Evolutionary conservation across 1,284 basidiomycete species (phyloP).

Genomic region (Blastosporella zonata): DNA sequence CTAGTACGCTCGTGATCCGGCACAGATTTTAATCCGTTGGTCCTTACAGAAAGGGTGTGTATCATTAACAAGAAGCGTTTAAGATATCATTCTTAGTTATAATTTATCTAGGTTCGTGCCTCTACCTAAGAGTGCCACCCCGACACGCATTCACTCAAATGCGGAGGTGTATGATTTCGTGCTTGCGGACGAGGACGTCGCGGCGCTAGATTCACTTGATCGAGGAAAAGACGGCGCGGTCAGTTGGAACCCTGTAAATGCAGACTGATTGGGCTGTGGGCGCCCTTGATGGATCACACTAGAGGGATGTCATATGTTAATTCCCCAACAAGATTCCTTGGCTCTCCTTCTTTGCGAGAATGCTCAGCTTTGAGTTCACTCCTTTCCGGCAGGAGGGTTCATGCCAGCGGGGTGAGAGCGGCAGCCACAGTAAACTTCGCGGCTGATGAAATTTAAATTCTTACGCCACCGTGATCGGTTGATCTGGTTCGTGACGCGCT

Average conservation of each 20-base stretch:
- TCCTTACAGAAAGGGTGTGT: conserved; percentile 77
- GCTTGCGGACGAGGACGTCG: conserved; percentile 61
- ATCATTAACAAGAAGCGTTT: neutral
- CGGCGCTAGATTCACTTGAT: conserved; percentile 58
- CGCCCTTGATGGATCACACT: neutral
- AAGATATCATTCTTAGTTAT: conserved; percentile 1
- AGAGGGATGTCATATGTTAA: neutral
- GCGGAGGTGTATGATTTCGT: conserved; percentile 69
- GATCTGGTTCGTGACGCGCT: neutral
- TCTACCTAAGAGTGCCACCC: conserved; percentile 74
- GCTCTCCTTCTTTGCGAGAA: neutral
- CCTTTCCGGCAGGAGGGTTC: neutral
- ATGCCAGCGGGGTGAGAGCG: neutral
- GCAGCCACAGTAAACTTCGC: neutral
- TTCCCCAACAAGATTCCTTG: neutral
- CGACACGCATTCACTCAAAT: conserved; percentile 68
- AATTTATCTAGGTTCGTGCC: conserved; percentile 51
- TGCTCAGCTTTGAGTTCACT: neutral
- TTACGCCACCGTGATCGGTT: neutral
- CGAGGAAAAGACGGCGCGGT: conserved; percentile 58
- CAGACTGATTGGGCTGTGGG: conserved; percentile 18
- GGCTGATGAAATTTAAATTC: neutral
- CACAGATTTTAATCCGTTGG: conserved; percentile 82
- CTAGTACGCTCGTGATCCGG: conserved; percentile 52
- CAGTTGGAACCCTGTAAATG: conserved; percentile 73